Evolutionary conservation across 148 eudicot genomes (phyloP).

Genomic region (Nepenthes mirabilis): DNA sequence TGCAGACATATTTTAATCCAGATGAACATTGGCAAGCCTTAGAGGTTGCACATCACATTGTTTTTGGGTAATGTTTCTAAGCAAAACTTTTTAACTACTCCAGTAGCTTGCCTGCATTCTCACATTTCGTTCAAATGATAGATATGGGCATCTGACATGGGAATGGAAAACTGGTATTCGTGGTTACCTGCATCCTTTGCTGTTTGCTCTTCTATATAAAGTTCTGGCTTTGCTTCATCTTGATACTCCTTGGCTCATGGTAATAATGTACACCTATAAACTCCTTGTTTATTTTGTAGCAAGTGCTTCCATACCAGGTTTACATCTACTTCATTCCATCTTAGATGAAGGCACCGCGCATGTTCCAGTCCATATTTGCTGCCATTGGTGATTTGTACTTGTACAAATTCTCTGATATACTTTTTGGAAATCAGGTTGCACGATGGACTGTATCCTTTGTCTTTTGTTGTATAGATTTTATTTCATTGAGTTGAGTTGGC

Average conservation of each 20-base stretch:
- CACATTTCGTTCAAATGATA: slow-evolving; percentile 16
- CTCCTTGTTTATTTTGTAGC: neutral
- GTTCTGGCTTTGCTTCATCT: slow-evolving; percentile 58
- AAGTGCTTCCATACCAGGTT: neutral
- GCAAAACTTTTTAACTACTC: neutral
- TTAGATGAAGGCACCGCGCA: slow-evolving; percentile 74
- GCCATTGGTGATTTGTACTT: slow-evolving; percentile 84
- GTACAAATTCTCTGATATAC: slow-evolving; percentile 48
- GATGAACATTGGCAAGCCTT: slow-evolving; percentile 98
- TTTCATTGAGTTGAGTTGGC: neutral
- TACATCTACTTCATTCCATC: slow-evolving; percentile 2
- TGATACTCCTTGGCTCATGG: slow-evolving; percentile 80
- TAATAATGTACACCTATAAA: slow-evolving; percentile 9
- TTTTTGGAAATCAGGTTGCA: slow-evolving; percentile 57
- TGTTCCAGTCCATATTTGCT: slow-evolving; percentile 67
- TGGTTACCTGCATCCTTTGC: slow-evolving; percentile 75
- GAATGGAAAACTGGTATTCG: slow-evolving; percentile 86
- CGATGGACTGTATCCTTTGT: slow-evolving; percentile 87
- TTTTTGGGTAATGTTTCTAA: slow-evolving; percentile 48
- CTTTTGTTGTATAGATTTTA: neutral
- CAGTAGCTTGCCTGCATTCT: neutral
- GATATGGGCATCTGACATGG: slow-evolving; percentile 96
- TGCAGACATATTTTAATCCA: slow-evolving; percentile 90
- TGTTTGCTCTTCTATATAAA: slow-evolving; percentile 76
- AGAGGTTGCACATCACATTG: slow-evolving; percentile 80